A percentile compares a stretch with the other conserved stretches of the same genome.
Evolutionary conservation across 257 asterid genomes (phyloP).

Genomic region (Nicotiana tabacum): DNA sequence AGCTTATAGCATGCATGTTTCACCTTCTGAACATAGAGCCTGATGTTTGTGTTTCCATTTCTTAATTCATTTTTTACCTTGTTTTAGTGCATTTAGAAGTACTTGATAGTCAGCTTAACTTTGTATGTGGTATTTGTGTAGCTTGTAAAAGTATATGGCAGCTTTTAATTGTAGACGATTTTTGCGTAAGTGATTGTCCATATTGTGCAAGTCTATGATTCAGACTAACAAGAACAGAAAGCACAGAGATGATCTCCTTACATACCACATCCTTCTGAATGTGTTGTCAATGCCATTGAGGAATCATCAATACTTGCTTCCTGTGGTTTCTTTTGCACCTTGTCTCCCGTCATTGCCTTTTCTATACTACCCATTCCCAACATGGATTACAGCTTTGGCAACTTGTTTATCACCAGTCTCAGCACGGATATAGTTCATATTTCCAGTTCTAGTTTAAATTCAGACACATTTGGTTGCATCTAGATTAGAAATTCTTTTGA

Average conservation of each 20-base stretch:
- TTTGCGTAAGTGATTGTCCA: neutral
- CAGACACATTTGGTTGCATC: neutral
- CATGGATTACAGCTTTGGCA: neutral
- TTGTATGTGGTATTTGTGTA: neutral
- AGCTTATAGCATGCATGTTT: neutral
- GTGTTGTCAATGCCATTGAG: neutral
- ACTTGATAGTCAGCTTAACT: neutral
- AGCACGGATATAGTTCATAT: neutral
- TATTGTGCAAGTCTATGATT: neutral
- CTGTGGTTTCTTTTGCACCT: neutral
- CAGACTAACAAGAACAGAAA: neutral
- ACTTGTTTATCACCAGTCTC: neutral
- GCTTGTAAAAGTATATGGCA: neutral
- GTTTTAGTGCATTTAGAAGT: neutral
- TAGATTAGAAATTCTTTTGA: neutral
- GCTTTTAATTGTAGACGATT: neutral
- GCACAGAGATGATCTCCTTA: neutral
- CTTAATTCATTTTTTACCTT: neutral
- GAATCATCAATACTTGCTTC: neutral
- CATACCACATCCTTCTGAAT: neutral
- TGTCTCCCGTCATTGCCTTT: neutral
- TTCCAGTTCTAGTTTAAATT: neutral
- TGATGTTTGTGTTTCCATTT: neutral
- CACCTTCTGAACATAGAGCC: neutral
- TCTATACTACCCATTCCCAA: neutral